Percentiles rank a stretch among this genome's conserved stretches.
Evolutionary conservation across 176 grass and related monocot species (phyloP).

Genomic region (Oryza nivara): DNA sequence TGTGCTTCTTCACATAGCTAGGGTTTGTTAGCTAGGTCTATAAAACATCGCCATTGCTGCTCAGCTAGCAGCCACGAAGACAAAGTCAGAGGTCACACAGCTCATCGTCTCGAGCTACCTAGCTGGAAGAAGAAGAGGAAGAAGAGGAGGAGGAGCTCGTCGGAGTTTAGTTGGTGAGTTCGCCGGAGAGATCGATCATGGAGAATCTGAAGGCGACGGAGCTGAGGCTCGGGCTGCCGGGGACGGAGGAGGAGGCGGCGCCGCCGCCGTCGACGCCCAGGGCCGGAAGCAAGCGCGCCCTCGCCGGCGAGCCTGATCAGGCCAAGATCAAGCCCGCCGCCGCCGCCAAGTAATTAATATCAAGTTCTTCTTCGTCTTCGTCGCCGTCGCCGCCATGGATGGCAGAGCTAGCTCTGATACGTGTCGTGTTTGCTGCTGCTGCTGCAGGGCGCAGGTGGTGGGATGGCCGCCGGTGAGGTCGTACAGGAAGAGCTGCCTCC

Average conservation of each 20-base stretch:
- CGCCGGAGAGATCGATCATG: constrained; percentile 35
- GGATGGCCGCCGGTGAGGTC: constrained; percentile 90
- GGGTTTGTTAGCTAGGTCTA: constrained; percentile 1
- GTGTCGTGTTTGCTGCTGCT: neutral
- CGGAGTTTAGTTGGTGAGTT: neutral
- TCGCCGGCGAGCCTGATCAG: constrained; percentile 9
- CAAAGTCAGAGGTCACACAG: constrained; percentile 23
- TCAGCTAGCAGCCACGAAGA: neutral
- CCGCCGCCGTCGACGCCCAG: constrained; percentile 32
- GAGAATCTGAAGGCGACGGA: constrained; percentile 85
- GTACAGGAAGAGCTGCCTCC: constrained; percentile 92
- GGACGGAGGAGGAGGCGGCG: constrained; percentile 36
- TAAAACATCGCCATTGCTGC: constrained; percentile 33
- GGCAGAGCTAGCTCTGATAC: neutral
- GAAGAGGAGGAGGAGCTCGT: neutral
- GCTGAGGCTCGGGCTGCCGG: constrained; percentile 91
- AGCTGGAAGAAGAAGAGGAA: neutral
- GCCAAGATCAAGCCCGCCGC: constrained; percentile 20
- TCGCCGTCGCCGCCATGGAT: neutral
- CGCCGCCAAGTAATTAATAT: constrained; percentile 41
- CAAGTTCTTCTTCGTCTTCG: neutral
- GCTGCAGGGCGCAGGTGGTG: constrained; percentile 75
- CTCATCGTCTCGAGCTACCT: neutral
- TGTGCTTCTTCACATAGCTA: neutral
- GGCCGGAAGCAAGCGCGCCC: constrained; percentile 53